A percentile compares a stretch with the other conserved stretches of the same genome.
These are phyloP conservation scores for Ilex aquifolium DNA, from an alignment of 257 asterid species.

Conservation along the genomic window DNA sequence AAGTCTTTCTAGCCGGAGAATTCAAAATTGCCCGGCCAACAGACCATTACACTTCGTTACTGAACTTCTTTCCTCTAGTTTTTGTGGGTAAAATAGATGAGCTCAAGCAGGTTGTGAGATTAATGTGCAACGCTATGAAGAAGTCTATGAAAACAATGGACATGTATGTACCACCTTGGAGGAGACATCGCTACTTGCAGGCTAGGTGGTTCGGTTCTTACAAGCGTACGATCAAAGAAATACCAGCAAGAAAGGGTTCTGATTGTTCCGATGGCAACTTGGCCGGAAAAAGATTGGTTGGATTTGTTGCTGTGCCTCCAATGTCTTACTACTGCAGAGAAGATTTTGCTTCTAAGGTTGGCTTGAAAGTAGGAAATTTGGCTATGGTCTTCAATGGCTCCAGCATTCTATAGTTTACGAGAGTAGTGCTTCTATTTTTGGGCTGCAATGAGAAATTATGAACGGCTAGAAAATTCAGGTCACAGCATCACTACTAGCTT, in stretches of 20 bases:
- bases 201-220: conserved; percentile 63
- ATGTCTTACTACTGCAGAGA: conserved; percentile 28
- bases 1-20: conserved; percentile 44
- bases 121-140: conserved; percentile 54
- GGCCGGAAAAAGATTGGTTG: conserved; percentile 30
- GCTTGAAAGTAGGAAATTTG: conserved; percentile 44
- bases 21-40: conserved; percentile 69
- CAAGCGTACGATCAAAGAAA: conserved; percentile 48
- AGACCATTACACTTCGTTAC: conserved; percentile 31
- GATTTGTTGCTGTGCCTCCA: conserved; percentile 31
- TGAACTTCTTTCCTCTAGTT: conserved; percentile 34
- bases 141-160: conserved; percentile 50
- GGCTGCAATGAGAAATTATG: too few species aligned
- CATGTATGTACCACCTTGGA: conserved; percentile 76
- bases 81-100: conserved; percentile 44
- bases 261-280: background rate
- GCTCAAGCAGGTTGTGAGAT: conserved; percentile 41
- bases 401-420: background rate
- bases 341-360: conserved; percentile 17
- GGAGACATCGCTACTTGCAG: conserved; percentile 52
- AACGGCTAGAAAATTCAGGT: too few species aligned
- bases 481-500: too few species aligned
- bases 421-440: too few species aligned
- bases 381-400: conserved; percentile 31
- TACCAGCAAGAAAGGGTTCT: conserved; percentile 8